phyloP scores from a whole-genome alignment of 768 basidiomycete genomes.

The Daedalea quercina region DNA sequence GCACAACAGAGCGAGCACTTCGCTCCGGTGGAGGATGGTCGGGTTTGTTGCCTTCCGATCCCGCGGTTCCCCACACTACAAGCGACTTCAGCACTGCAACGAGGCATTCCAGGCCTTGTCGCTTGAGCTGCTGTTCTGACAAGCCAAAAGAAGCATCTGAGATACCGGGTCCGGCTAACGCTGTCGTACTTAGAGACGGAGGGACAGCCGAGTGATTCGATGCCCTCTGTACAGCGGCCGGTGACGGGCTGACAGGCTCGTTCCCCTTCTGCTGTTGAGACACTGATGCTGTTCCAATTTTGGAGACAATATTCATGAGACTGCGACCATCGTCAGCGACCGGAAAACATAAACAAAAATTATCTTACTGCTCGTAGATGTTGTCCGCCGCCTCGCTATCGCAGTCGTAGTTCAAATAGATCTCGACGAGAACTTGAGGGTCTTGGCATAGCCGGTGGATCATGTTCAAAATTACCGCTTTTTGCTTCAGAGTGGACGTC shows the following conservation, averaged over 20 bases:
- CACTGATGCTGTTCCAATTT: constrained; percentile 64
- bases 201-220: constrained; percentile 39
- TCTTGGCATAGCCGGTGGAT: constrained; percentile 85
- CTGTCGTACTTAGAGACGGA: constrained; percentile 59
- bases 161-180: constrained; percentile 57
- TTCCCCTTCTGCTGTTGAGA: constrained; percentile 41
- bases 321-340: constrained; percentile 28
- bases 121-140: constrained; percentile 77
- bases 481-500: constrained; percentile 92
- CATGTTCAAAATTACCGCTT: constrained; percentile 88
- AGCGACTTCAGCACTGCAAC: constrained; percentile 84
- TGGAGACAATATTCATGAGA: constrained; percentile 93
- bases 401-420: constrained; percentile 99
- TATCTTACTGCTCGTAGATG: constrained; percentile 86
- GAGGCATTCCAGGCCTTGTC: constrained; percentile 93
- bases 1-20: constrained; percentile 34
- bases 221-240: constrained; percentile 44
- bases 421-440: constrained; percentile 94
- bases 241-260: constrained; percentile 57
- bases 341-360: neutral
- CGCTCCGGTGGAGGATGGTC: constrained; percentile 21
- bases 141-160: constrained; percentile 66
- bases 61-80: constrained; percentile 79
- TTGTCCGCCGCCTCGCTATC: constrained; percentile 93
- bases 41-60: constrained; percentile 35